Conservation (phyloP, 2,329 filamentous ascomycete genomes). For the Aspergillus glaucus region DNA sequence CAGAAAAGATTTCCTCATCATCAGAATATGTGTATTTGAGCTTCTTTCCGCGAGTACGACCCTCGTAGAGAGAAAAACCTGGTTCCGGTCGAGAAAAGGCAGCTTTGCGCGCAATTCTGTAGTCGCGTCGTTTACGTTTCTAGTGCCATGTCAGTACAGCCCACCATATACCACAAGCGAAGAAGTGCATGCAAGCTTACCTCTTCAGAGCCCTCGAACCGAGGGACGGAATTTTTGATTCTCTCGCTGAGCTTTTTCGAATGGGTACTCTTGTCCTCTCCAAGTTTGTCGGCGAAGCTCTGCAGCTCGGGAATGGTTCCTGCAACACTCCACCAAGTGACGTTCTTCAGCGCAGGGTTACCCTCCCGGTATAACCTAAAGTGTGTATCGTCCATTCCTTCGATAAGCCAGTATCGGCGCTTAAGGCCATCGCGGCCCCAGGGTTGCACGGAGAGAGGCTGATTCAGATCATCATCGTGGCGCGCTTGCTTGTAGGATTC, state of each 20-base stretch:
- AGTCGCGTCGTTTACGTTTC: conserved; percentile 92
- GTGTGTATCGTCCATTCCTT: conserved; percentile 87
- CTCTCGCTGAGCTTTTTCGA: conserved; percentile 71
- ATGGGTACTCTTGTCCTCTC: conserved; percentile 72
- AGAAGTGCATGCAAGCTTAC: conserved; percentile 42
- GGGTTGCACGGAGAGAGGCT: conserved; percentile 79
- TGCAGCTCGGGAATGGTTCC: conserved; percentile 83
- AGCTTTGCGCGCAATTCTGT: conserved; percentile 77
- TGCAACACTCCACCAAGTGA: conserved; percentile 89
- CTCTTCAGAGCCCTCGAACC: conserved; percentile 90
- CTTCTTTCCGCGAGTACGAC: conserved; percentile 89
- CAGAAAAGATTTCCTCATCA: conserved; percentile 65
- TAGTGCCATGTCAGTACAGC: conserved; percentile 30
- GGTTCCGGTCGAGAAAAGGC: conserved; percentile 82
- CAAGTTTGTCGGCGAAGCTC: conserved; percentile 67
- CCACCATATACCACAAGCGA: background rate
- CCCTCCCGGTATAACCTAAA: conserved; percentile 94
- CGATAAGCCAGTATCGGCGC: conserved; percentile 86
- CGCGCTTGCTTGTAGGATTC: conserved; percentile 83
- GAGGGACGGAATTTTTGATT: conserved; percentile 72
- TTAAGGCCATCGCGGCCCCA: conserved; percentile 89
- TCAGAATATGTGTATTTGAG: conserved; percentile 96
- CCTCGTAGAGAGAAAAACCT: conserved; percentile 90
- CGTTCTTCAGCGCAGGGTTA: conserved; percentile 68
- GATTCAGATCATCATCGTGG: conserved; percentile 71